Evolutionary conservation across 108 stramenopile genomes (phyloP).

Genomic region (Skeletonema potamos): DNA sequence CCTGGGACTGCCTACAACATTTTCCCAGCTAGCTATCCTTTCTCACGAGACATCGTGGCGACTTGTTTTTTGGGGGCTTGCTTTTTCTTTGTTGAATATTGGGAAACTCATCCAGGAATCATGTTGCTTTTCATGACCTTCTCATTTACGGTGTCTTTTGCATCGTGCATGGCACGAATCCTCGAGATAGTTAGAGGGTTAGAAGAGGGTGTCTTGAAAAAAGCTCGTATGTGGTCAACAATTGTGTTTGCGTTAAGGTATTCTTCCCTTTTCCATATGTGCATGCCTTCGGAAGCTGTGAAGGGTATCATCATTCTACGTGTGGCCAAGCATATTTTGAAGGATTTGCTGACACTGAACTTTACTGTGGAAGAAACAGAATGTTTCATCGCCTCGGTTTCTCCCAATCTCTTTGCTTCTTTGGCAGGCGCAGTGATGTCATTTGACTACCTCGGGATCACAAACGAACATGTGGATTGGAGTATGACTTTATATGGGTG

Average conservation of each 20-base stretch:
- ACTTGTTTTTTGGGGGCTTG: neutral
- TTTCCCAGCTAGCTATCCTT: neutral
- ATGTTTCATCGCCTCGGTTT: neutral
- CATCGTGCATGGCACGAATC: neutral
- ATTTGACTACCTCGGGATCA: neutral
- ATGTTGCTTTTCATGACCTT: neutral
- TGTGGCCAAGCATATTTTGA: neutral
- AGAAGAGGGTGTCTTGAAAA: neutral
- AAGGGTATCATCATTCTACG: neutral
- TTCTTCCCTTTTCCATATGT: neutral
- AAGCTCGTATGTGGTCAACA: neutral
- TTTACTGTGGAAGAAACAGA: neutral
- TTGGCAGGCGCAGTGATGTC: neutral
- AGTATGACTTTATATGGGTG: neutral
- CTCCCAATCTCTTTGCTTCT: neutral
- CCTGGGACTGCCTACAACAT: neutral
- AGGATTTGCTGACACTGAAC: neutral
- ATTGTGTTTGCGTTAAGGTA: neutral
- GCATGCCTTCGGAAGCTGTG: neutral
- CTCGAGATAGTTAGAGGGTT: neutral
- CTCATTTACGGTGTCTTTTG: neutral
- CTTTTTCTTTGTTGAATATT: neutral
- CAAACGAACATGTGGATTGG: neutral
- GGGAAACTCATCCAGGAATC: neutral
- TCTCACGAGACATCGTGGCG: neutral